Percentiles rank a stretch among this genome's conserved stretches.
phyloP scores from a whole-genome alignment of 345 rosid species.

The Triadica sebifera region DNA sequence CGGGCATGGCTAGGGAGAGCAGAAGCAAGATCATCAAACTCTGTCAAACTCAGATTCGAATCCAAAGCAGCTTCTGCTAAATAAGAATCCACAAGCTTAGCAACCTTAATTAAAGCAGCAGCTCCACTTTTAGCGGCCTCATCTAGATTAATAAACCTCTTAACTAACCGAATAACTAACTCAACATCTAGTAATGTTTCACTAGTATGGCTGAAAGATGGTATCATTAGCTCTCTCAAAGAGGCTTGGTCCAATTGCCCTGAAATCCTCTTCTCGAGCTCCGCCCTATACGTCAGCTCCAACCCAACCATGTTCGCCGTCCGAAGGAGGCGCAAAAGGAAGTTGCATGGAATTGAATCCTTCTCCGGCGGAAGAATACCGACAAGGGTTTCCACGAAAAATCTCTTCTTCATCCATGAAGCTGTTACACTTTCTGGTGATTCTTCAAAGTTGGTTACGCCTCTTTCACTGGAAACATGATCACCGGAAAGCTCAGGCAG shows the following conservation, averaged over 20 bases:
- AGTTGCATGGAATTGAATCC: slow-evolving; percentile 73
- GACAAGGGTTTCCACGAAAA: slow-evolving; percentile 67
- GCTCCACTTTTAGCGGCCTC: slow-evolving; percentile 46
- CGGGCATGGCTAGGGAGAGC: slow-evolving; percentile 79
- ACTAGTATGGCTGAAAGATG: slow-evolving; percentile 82
- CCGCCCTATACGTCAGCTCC: slow-evolving; percentile 46
- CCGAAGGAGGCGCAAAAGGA: slow-evolving; percentile 79
- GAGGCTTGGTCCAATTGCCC: slow-evolving; percentile 91
- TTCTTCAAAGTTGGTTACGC: slow-evolving; percentile 20
- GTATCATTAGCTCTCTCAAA: slow-evolving; percentile 81
- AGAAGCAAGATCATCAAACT: slow-evolving; percentile 57
- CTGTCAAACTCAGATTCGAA: slow-evolving; percentile 41
- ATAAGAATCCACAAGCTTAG: slow-evolving; percentile 74
- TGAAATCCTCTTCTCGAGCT: slow-evolving; percentile 71
- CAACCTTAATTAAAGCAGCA: slow-evolving; percentile 61
- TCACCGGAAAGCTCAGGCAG: slow-evolving; percentile 63
- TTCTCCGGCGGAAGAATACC: slow-evolving; percentile 84
- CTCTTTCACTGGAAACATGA: not conserved
- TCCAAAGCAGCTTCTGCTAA: slow-evolving; percentile 75
- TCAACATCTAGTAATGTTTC: slow-evolving; percentile 74
- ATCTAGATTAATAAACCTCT: slow-evolving; percentile 47
- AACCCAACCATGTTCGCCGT: slow-evolving; percentile 73
- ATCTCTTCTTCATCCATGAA: slow-evolving; percentile 68
- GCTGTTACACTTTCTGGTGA: slow-evolving; percentile 62
- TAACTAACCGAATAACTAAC: slow-evolving; percentile 64